Conservation (phyloP, 805 yeast genomes). For the Barnettozyma pratensis region DNA sequence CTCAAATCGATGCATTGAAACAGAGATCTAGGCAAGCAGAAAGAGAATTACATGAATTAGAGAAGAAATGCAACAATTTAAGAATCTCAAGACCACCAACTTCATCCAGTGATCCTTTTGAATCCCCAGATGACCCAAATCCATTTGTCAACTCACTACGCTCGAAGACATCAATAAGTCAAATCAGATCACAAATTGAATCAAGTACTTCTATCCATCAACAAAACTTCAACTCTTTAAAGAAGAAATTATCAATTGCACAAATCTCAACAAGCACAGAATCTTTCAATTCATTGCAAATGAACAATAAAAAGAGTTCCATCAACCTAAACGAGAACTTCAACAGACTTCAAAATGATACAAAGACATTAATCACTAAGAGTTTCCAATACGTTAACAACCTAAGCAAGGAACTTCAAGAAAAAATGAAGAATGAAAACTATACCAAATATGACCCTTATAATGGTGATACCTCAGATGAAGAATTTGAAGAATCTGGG, state of each 20-base stretch:
- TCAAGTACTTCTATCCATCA: conserved; percentile 7
- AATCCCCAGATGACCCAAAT: not conserved
- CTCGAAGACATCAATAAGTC: conserved; percentile 13
- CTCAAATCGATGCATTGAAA: conserved; percentile 31
- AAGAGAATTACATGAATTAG: conserved; percentile 33
- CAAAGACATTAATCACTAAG: conserved; percentile 17
- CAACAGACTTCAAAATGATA: conserved; percentile 22
- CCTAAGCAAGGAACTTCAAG: conserved; percentile 28
- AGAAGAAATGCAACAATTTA: conserved; percentile 24
- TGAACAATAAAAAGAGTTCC: not conserved
- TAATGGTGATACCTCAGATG: conserved; percentile 6
- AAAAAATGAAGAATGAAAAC: conserved; percentile 22
- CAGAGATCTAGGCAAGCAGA: conserved; percentile 35
- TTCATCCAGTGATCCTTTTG: not conserved
- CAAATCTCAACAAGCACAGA: conserved; percentile 10
- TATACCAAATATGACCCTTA: conserved; percentile 15
- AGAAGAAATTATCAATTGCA: conserved; percentile 20
- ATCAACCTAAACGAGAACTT: conserved; percentile 11
- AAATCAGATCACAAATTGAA: conserved; percentile 8
- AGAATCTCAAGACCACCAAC: not conserved
- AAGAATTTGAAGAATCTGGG: conserved; percentile 1
- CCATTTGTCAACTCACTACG: conserved; percentile 4
- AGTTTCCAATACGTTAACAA: conserved; percentile 19
- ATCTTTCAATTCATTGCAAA: conserved; percentile 3
- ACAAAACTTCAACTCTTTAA: conserved; percentile 16